Conservation (phyloP, 176 grass and related monocot genomes). For the Luzula sylvatica region DNA sequence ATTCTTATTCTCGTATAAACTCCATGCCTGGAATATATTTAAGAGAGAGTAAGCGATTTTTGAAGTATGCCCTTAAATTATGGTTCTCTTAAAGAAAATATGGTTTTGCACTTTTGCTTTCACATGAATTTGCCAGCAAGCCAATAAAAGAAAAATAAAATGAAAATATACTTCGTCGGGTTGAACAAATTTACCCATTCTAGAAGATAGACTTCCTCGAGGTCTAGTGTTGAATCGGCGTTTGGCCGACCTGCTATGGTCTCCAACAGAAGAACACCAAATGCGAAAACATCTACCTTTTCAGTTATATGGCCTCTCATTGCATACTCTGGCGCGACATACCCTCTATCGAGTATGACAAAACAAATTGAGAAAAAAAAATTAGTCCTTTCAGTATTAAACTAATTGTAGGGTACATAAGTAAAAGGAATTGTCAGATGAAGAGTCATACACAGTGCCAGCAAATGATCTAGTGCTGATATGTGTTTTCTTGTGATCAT, state of each 20-base stretch:
- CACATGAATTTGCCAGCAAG: too few species aligned
- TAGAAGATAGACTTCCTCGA: constrained; percentile 50
- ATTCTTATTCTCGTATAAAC: constrained; percentile 37
- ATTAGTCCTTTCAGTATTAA: neutral
- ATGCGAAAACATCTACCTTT: constrained; percentile 80
- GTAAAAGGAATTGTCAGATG: neutral
- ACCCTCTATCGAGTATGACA: constrained; percentile 37
- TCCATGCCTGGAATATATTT: constrained; percentile 56
- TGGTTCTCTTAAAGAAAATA: too few species aligned
- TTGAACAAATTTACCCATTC: constrained; percentile 47
- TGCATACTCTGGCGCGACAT: constrained; percentile 86
- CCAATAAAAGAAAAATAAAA: neutral
- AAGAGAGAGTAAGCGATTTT: neutral
- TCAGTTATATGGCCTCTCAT: constrained; percentile 82
- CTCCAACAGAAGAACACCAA: constrained; percentile 72
- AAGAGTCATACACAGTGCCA: constrained; percentile 55
- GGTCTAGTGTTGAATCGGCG: constrained; percentile 38
- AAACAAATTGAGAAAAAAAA: constrained; percentile 13
- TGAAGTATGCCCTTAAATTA: too few species aligned
- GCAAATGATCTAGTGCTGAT: constrained; percentile 73
- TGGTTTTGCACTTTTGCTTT: too few species aligned
- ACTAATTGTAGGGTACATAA: neutral
- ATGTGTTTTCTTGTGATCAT: constrained; percentile 62
- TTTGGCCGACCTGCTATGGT: constrained; percentile 67
- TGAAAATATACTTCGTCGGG: constrained; percentile 19